Evolutionary conservation across 225 moss, liverwort and hornwort species (phyloP).

Genomic region (Pseudoscleropodium purum): DNA sequence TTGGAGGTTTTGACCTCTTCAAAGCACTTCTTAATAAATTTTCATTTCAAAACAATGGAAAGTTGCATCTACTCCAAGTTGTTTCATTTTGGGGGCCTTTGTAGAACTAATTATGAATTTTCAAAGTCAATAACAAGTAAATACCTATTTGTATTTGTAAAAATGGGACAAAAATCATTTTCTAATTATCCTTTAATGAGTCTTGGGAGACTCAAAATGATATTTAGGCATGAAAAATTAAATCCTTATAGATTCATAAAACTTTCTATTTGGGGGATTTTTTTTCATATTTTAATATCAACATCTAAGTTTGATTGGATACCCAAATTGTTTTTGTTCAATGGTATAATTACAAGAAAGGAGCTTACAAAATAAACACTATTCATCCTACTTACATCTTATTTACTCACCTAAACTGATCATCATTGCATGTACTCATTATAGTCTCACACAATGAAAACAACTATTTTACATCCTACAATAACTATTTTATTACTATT

Average conservation of each 20-base stretch:
- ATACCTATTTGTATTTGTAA: background rate
- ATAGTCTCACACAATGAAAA: background rate
- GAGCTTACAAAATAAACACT: background rate
- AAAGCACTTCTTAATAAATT: background rate
- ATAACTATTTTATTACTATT: background rate
- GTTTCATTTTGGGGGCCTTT: background rate
- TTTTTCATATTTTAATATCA: background rate
- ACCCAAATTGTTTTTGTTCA: background rate
- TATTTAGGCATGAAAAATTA: background rate
- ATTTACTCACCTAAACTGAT: background rate
- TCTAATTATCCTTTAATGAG: background rate
- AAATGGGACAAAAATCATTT: background rate
- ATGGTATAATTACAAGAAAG: background rate
- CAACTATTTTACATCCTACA: background rate
- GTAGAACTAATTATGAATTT: background rate
- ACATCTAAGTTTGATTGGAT: background rate
- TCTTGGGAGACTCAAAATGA: background rate
- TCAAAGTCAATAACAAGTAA: background rate
- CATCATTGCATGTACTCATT: background rate
- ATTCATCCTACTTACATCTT: background rate
- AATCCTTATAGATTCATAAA: too few species aligned
- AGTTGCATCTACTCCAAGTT: background rate
- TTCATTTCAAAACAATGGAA: background rate
- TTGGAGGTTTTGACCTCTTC: background rate
- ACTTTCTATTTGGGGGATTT: background rate